Conservation (phyloP, 306 rosid species). For the Sicyos edulis region DNA sequence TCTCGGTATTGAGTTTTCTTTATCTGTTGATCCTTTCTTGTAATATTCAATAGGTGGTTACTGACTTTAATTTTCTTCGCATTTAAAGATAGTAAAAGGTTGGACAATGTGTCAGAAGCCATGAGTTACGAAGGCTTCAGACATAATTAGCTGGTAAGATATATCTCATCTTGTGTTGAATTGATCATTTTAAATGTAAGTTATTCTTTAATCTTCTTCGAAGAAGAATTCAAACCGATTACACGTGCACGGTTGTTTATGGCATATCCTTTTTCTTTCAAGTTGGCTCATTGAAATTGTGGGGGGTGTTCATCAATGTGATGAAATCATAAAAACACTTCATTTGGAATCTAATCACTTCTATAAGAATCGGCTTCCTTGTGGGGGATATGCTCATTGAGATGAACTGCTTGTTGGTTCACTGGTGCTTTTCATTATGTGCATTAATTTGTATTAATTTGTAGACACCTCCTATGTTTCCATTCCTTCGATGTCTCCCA, state of each 20-base stretch:
- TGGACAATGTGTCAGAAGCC: slow-evolving; percentile 79
- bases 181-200: background rate
- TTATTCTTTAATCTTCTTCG: background rate
- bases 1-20: slow-evolving; percentile 46
- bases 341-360: background rate
- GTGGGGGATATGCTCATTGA: background rate
- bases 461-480: too few species aligned
- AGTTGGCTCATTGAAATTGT: slow-evolving; percentile 7
- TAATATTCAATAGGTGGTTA: slow-evolving; percentile 21
- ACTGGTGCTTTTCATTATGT: too few species aligned
- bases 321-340: background rate
- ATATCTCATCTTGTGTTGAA: background rate
- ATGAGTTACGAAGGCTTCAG: slow-evolving; percentile 83
- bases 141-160: slow-evolving; percentile 52
- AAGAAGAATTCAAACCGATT: background rate
- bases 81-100: slow-evolving; percentile 51
- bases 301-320: background rate
- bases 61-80: slow-evolving; percentile 25
- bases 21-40: background rate
- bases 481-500: too few species aligned
- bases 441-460: too few species aligned
- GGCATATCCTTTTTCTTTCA: background rate
- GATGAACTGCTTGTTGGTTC: background rate
- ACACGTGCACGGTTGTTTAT: background rate
- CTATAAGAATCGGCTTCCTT: too few species aligned